Evolutionary conservation across 768 basidiomycete genomes (phyloP).

Genomic region (Boletus pseudo-olivaceus): DNA sequence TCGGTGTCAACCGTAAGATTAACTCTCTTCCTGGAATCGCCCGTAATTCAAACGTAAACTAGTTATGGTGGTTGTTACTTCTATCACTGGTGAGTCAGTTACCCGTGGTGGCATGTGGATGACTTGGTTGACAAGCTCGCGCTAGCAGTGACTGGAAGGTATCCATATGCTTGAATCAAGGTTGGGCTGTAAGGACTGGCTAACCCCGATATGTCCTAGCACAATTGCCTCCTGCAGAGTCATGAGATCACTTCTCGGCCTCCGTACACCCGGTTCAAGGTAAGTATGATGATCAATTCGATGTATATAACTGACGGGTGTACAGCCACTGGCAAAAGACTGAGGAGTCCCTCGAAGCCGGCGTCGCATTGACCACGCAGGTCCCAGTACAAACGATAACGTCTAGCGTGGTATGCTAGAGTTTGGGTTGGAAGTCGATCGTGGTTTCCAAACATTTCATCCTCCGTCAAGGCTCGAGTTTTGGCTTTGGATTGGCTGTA

Average conservation of each 20-base stretch:
- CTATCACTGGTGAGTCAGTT: conserved; percentile 6
- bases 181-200: neutral
- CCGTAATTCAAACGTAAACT: neutral
- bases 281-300: neutral
- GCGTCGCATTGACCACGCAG: conserved; percentile 2
- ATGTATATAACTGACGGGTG: neutral
- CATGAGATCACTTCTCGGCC: conserved; percentile 15
- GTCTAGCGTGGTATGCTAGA: neutral
- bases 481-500: no score
- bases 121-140: neutral
- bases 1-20: neutral
- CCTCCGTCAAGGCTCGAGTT: neutral
- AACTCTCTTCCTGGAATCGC: neutral
- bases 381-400: neutral
- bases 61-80: conserved; percentile 8
- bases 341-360: neutral
- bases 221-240: conserved; percentile 16
- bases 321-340: neutral
- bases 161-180: neutral
- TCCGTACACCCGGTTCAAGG: neutral
- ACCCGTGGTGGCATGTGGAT: neutral
- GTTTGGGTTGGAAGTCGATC: no score
- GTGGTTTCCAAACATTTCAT: neutral
- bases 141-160: conserved; percentile 19
- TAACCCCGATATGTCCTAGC: neutral